Percentiles rank a stretch among this genome's conserved stretches.
Evolutionary conservation across 2,329 filamentous ascomycete genomes (phyloP).

Genomic region (Colletotrichum sp.): DNA sequence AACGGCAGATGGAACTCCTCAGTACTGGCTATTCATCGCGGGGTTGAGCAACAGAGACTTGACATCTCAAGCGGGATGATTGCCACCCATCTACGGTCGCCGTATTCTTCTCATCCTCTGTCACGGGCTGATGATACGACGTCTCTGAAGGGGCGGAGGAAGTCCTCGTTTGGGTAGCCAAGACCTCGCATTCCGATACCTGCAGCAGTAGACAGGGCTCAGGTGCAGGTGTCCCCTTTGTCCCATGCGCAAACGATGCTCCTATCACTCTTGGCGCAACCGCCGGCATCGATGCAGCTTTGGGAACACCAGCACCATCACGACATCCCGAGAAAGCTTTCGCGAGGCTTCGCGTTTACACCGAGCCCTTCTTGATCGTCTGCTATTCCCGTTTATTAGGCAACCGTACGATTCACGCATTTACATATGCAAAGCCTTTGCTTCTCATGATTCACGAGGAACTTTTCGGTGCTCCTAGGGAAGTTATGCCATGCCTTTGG

Average conservation of each 20-base stretch:
- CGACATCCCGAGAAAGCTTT: neutral
- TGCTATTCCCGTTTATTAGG: neutral
- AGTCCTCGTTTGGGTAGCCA: neutral
- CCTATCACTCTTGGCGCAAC: neutral
- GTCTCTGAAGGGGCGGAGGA: neutral
- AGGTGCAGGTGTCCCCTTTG: neutral
- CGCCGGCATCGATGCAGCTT: neutral
- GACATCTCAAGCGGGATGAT: neutral
- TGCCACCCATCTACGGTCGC: neutral
- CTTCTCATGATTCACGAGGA: neutral
- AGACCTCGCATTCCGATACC: neutral
- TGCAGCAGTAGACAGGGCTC: neutral
- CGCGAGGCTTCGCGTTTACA: neutral
- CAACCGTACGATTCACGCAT: accelerated
- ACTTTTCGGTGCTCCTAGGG: accelerated
- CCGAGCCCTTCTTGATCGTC: neutral
- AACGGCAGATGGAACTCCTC: neutral
- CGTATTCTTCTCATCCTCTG: neutral
- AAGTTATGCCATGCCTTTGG: neutral
- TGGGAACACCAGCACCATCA: neutral
- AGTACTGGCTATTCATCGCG: neutral
- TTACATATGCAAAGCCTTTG: neutral
- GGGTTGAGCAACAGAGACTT: neutral
- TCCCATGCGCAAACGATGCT: neutral
- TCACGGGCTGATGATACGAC: neutral